Percentiles rank a stretch among this genome's conserved stretches.
phyloP scores from a whole-genome alignment of 2,329 filamentous ascomycete genomes.

The Pseudogymnoascus sp. region DNA sequence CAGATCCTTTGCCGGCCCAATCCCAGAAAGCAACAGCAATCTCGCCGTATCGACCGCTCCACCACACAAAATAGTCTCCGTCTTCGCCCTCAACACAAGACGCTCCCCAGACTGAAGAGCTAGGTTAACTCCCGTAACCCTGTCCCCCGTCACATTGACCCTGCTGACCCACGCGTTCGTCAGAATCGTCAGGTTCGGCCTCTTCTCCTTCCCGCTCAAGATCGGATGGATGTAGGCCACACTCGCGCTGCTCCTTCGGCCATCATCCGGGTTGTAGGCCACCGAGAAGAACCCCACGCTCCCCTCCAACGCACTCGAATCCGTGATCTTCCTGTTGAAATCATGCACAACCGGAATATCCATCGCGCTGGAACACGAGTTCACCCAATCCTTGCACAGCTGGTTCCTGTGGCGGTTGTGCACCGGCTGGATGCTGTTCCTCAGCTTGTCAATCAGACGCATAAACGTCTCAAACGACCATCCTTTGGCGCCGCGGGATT shows the following conservation, averaged over 20 bases:
- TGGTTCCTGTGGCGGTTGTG: slow-evolving; percentile 82
- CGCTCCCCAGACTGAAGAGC: slow-evolving; percentile 47
- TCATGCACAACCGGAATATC: slow-evolving; percentile 75
- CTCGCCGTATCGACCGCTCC: slow-evolving; percentile 33
- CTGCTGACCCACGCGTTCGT: slow-evolving; percentile 85
- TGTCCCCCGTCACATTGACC: slow-evolving; percentile 63
- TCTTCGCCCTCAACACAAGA: slow-evolving; percentile 55
- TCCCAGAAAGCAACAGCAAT: slow-evolving; percentile 34
- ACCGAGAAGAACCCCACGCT: slow-evolving; percentile 88
- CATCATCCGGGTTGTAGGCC: slow-evolving; percentile 84
- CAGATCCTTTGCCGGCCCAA: slow-evolving; percentile 29
- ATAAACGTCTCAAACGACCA: slow-evolving; percentile 85
- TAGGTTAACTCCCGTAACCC: slow-evolving; percentile 67
- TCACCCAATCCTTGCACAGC: slow-evolving; percentile 84
- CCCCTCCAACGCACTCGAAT: slow-evolving; percentile 63
- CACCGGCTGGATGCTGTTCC: slow-evolving; percentile 85
- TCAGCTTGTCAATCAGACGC: slow-evolving; percentile 72
- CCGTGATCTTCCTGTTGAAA: slow-evolving; percentile 78
- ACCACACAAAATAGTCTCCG: slow-evolving; percentile 56
- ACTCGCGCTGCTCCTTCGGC: slow-evolving; percentile 74
- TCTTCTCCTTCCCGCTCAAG: slow-evolving; percentile 71
- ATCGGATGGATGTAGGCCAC: slow-evolving; percentile 93
- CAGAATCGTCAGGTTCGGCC: slow-evolving; percentile 76
- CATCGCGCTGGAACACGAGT: slow-evolving; percentile 70
- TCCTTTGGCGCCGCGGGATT: slow-evolving; percentile 70